phyloP scores from a whole-genome alignment of 176 grass and related monocot species.

The Aegilops tauschii region DNA sequence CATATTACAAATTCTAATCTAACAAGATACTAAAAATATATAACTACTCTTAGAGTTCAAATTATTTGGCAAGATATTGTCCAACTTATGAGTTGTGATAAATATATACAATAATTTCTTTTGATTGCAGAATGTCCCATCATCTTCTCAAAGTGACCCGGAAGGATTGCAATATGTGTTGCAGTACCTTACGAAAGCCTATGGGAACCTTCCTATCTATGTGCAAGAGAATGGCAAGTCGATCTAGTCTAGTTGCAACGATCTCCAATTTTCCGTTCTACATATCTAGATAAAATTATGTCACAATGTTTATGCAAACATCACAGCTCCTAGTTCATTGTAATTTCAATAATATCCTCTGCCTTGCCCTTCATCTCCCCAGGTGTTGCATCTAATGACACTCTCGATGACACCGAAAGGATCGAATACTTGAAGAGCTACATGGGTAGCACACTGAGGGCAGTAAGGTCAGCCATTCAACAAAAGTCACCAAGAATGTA shows the following conservation, averaged over 20 bases:
- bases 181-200: slow-evolving; percentile 56
- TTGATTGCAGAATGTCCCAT: not conserved
- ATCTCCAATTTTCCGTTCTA: not conserved
- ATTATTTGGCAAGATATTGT: not conserved
- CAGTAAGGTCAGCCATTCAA: slow-evolving; percentile 41
- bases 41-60: not conserved
- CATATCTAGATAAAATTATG: not conserved
- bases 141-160: slow-evolving; percentile 22
- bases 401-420: slow-evolving; percentile 46
- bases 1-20: not conserved
- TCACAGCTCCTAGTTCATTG: not conserved
- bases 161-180: slow-evolving; percentile 36
- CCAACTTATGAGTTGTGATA: no score
- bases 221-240: slow-evolving; percentile 83
- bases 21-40: not conserved
- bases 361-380: not conserved
- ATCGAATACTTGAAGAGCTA: slow-evolving; percentile 51
- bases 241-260: not conserved
- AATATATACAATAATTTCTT: not conserved
- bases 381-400: slow-evolving; percentile 21
- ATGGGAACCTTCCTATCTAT: slow-evolving; percentile 56
- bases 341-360: not conserved
- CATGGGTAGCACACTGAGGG: slow-evolving; percentile 42
- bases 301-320: not conserved
- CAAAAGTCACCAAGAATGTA: not conserved